Evolutionary conservation across 2,329 filamentous ascomycete genomes (phyloP), one percentile per base, ranked within the genome.

Genomic region (Talaromyces sp.): DNA sequence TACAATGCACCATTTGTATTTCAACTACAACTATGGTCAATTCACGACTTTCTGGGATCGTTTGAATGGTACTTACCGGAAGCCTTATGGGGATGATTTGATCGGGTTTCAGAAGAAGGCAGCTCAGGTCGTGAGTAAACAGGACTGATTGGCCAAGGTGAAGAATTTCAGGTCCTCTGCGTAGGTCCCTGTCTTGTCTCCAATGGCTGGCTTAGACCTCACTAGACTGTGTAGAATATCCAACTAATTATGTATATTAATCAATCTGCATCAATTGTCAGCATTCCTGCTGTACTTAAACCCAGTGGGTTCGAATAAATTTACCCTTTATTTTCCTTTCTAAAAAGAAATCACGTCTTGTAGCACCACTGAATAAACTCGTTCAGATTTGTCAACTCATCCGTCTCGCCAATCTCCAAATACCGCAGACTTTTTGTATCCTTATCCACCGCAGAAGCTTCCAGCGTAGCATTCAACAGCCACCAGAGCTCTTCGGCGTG

Each of bases 41-140:
- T 95, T 91, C 80, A 92, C 89, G 25, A 93, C 90, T 2, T 80
- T 92, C 32, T 93, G 90, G 87, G 91, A 95, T 73, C 86, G 90
- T 59, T 76, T 93, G 19, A 88, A 88, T 60, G 88, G 88, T 63
- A 92, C 88, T 72, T 93, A 93, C 80, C 81, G 88, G 39, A 42
- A 51, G 62, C 52, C 15, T 2, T 47, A 17, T 44, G 73, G 69
- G 4, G 53, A 61, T 25, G 58, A 49, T 25, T 36, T 58, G 47
- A 28, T 58, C n/a, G 32, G 25, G 13, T 53, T 28, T 53, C 49
- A 53, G 22, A 22, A 28, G 30, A 60, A 32, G n/a, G n/a, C 27
- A 39, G 51, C 22, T 22, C 54, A 3, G 10, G 39, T 22, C 22
- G 44, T 22, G 19, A 17, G 44, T 10, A 47, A 47, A 25, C 44